Evolutionary conservation across 495 filamentous ascomycete species (phyloP).

Genomic region (Aspergillus ellipticus): DNA sequence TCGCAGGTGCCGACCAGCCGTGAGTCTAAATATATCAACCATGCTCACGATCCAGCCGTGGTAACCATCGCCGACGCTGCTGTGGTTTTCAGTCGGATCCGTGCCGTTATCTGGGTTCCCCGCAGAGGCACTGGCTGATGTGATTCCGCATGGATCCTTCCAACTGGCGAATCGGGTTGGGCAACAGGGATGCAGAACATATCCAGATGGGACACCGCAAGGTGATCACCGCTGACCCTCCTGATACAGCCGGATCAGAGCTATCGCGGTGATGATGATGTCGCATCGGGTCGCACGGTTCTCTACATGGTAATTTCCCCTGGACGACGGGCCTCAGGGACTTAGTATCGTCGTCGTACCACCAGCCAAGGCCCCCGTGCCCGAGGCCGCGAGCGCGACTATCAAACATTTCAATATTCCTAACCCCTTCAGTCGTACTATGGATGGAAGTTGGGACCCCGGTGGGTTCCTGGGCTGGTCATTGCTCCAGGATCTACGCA

Average conservation of each 20-base stretch:
- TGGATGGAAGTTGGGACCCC: background rate
- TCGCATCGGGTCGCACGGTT: background rate
- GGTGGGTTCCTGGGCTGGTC: slow-evolving; percentile 12
- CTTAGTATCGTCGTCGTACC: background rate
- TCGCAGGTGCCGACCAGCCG: background rate
- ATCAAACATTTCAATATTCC: background rate
- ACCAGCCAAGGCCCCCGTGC: background rate
- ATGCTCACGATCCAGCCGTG: background rate
- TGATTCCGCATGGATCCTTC: too few species aligned
- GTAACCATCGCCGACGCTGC: too few species aligned
- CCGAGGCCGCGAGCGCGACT: background rate
- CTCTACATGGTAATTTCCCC: background rate
- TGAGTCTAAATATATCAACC: background rate
- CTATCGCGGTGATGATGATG: too few species aligned
- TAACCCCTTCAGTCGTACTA: background rate
- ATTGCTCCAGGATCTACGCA: slow-evolving; percentile 14
- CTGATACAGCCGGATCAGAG: too few species aligned
- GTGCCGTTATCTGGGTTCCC: too few species aligned
- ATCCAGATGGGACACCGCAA: too few species aligned
- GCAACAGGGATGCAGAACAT: too few species aligned
- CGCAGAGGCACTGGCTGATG: too few species aligned
- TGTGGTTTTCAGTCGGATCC: too few species aligned
- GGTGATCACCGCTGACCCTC: too few species aligned
- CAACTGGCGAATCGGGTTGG: too few species aligned
- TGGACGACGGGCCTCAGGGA: background rate